These are phyloP conservation scores for Neovahlkampfia damariscottae DNA, from an alignment of 78 protist species.

Conservation along the genomic window DNA sequence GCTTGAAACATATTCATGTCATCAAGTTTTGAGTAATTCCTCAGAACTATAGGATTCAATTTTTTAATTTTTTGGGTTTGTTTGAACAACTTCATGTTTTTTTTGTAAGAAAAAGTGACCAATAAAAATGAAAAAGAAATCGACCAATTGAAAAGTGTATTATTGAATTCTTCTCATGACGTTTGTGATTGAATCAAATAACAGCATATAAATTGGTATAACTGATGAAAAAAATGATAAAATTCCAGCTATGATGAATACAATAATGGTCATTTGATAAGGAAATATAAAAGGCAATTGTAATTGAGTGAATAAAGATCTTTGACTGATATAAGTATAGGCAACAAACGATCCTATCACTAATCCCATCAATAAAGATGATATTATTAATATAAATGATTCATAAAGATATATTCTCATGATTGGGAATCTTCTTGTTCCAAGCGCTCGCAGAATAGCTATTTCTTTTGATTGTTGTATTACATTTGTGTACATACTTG, in stretches of 20 bases:
- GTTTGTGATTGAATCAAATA: too few species aligned
- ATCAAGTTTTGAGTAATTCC: too few species aligned
- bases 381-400: conserved; percentile 66
- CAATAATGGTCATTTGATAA: background rate
- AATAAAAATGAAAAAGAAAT: too few species aligned
- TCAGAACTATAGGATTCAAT: too few species aligned
- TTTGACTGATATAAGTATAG: conserved; percentile 15
- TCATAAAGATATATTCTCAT: conserved; percentile 66
- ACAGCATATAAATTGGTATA: too few species aligned
- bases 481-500: conserved; percentile 66
- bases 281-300: conserved; percentile 6
- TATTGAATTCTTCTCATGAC: too few species aligned
- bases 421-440: background rate
- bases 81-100: too few species aligned
- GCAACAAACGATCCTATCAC: conserved; percentile 35
- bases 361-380: conserved; percentile 61
- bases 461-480: conserved; percentile 71
- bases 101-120: too few species aligned
- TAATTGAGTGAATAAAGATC: background rate
- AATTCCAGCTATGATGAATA: background rate
- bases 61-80: too few species aligned
- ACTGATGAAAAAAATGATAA: too few species aligned
- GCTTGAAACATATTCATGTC: too few species aligned
- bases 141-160: too few species aligned
- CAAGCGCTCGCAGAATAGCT: conserved; percentile 54